A percentile compares a stretch with the other conserved stretches of the same genome.
Conservation (phyloP, 2,329 filamentous ascomycete genomes). For the Chaetomium sp. region DNA sequence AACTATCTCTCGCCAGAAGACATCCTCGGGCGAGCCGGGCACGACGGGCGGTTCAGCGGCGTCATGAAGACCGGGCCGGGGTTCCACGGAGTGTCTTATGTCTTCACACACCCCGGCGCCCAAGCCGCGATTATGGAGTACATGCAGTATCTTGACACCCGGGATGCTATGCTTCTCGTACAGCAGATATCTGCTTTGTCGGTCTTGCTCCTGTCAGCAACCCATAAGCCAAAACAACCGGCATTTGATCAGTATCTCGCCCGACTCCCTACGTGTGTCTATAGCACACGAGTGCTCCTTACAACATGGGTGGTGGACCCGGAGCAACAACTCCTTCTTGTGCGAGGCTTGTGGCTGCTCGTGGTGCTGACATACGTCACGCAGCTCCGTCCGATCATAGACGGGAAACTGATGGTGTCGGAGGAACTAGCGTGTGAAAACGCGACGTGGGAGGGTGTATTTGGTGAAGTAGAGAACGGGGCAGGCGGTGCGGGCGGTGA, state of each 20-base stretch:
- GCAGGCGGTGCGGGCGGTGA: neutral
- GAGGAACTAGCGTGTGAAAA: slow-evolving; percentile 3
- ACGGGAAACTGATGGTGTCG: slow-evolving; percentile 14
- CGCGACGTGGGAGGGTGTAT: slow-evolving; percentile 14
- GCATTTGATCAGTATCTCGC: slow-evolving; percentile 25
- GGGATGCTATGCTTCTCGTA: slow-evolving; percentile 12
- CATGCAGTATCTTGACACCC: slow-evolving; percentile 20
- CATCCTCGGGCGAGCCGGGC: slow-evolving; percentile 18
- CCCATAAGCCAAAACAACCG: slow-evolving; percentile 20
- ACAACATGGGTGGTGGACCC: slow-evolving; percentile 9
- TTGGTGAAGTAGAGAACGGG: neutral
- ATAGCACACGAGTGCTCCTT: slow-evolving; percentile 19
- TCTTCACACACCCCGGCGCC: slow-evolving; percentile 18
- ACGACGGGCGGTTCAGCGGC: slow-evolving; percentile 24
- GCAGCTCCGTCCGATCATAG: slow-evolving; percentile 24
- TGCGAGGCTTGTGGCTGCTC: slow-evolving; percentile 24
- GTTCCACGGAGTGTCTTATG: slow-evolving; percentile 16
- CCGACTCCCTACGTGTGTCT: slow-evolving; percentile 20
- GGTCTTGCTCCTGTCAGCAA: slow-evolving; percentile 18
- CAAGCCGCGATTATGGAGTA: slow-evolving; percentile 21
- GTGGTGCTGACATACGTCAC: slow-evolving; percentile 24
- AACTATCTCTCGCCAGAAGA: slow-evolving; percentile 15
- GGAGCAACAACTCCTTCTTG: slow-evolving; percentile 8
- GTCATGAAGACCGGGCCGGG: slow-evolving; percentile 23
- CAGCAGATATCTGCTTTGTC: slow-evolving; percentile 21